Conservation (phyloP, 2,329 filamentous ascomycete species). For the Pseudopyrenochaeta lycopersici region DNA sequence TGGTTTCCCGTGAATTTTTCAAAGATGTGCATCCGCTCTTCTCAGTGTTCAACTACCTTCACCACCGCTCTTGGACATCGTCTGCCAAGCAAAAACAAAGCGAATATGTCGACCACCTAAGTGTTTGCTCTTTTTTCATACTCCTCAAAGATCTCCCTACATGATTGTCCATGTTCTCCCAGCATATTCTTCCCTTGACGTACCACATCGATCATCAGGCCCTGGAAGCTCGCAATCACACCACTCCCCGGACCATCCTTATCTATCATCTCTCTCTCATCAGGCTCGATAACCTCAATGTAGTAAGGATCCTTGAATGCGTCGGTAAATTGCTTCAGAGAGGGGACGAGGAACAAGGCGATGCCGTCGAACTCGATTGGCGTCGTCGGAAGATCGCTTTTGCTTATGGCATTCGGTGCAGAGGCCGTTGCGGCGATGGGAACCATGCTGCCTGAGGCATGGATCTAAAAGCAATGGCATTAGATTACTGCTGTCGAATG, state of each 20-base stretch:
- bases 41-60: too few relatives aligned
- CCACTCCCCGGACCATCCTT: slow-evolving; percentile 27
- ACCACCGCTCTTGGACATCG: too few relatives aligned
- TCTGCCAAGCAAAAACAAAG: too few relatives aligned
- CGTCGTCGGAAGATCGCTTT: slow-evolving; percentile 8
- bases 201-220: slow-evolving; percentile 20
- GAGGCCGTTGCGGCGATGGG: slow-evolving; percentile 15
- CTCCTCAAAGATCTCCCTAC: background rate
- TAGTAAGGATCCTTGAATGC: slow-evolving; percentile 46
- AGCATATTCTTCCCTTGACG: background rate
- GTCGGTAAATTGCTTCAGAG: slow-evolving; percentile 32
- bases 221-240: slow-evolving; percentile 23
- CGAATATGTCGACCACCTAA: background rate
- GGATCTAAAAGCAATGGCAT: slow-evolving; percentile 15
- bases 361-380: slow-evolving; percentile 42
- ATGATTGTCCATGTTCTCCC: background rate
- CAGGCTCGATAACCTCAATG: slow-evolving; percentile 37
- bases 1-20: too few relatives aligned
- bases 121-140: background rate
- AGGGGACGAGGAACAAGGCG: slow-evolving; percentile 41
- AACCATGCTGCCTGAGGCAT: slow-evolving; percentile 22
- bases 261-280: slow-evolving; percentile 42
- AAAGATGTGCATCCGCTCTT: too few relatives aligned
- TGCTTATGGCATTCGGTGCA: slow-evolving; percentile 28
- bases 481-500: background rate